Conservation (phyloP, 768 basidiomycete species). For the Suillus alpinus region DNA sequence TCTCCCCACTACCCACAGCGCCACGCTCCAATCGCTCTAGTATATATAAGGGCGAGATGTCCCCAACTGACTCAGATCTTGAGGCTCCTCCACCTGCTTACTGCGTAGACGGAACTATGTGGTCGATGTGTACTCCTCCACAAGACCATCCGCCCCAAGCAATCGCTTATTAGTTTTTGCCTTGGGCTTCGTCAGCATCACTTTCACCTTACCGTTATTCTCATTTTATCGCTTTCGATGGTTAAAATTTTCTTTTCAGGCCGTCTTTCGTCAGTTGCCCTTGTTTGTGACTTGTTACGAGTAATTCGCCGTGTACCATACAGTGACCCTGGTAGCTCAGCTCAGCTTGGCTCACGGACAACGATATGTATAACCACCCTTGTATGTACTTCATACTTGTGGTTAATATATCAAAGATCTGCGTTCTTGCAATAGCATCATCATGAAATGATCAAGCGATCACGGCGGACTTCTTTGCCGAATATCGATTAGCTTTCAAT, state of each 20-base stretch:
- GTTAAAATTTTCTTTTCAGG: not conserved
- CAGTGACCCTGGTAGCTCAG: not conserved
- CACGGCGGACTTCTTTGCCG: not conserved
- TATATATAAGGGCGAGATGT: constrained; percentile 19
- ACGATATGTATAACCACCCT: not conserved
- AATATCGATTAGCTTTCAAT: not conserved
- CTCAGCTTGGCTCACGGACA: not conserved
- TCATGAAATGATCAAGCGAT: not conserved
- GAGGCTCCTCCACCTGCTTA: constrained; percentile 29
- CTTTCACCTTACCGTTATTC: not conserved
- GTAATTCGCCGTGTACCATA: not conserved
- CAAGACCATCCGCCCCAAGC: not conserved
- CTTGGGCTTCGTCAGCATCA: not conserved
- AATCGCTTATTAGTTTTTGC: not conserved
- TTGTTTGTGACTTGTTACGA: not conserved
- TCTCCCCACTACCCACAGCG: not conserved
- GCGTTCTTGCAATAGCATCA: not conserved
- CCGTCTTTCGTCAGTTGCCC: not conserved
- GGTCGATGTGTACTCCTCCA: constrained; percentile 7
- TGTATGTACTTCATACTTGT: constrained; percentile 1
- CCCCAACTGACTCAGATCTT: constrained; percentile 11
- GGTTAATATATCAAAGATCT: not conserved
- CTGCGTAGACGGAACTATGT: constrained; percentile 10
- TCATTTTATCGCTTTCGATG: not conserved
- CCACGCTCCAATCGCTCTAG: constrained; percentile 16